Conservation (phyloP, 2,329 filamentous ascomycete species). For the Kalmusia sp. region DNA sequence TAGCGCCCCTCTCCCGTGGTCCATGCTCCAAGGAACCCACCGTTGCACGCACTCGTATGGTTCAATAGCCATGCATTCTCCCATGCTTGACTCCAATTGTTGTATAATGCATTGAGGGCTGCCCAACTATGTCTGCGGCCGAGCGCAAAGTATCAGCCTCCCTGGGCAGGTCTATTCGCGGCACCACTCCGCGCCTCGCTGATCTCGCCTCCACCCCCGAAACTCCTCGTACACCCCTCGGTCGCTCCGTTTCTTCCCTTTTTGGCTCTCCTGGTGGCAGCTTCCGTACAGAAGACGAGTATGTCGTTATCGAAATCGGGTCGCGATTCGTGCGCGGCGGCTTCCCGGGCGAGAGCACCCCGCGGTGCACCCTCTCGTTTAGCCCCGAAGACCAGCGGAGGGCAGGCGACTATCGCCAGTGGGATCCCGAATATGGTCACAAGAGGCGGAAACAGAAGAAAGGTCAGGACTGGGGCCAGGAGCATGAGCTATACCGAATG, state of each 20-base stretch:
- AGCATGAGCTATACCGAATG: slow-evolving; percentile 78
- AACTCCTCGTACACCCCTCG: slow-evolving; percentile 54
- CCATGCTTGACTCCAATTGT: no score
- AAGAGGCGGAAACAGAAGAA: slow-evolving; percentile 57
- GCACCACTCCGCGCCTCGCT: slow-evolving; percentile 40
- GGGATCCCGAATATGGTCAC: slow-evolving; percentile 62
- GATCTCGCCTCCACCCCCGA: slow-evolving; percentile 46
- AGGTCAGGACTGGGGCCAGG: slow-evolving; percentile 66
- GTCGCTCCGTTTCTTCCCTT: slow-evolving; percentile 64
- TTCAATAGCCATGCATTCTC: no score
- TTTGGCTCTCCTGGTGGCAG: slow-evolving; percentile 65
- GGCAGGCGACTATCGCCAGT: slow-evolving; percentile 80
- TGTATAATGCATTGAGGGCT: neutral
- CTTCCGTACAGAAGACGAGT: slow-evolving; percentile 75
- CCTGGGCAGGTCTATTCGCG: slow-evolving; percentile 36
- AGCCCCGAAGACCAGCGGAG: slow-evolving; percentile 78
- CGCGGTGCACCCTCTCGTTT: slow-evolving; percentile 74
- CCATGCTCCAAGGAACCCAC: no score
- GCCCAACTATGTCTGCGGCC: slow-evolving; percentile 18
- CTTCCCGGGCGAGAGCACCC: slow-evolving; percentile 82
- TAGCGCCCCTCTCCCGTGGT: no score
- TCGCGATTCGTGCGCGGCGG: slow-evolving; percentile 80
- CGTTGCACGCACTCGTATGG: no score
- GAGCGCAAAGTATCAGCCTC: slow-evolving; percentile 43
- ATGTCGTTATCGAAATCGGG: slow-evolving; percentile 83